Conservation (phyloP, 1,139 yeast species). For the Magnusiomyces ingens region DNA sequence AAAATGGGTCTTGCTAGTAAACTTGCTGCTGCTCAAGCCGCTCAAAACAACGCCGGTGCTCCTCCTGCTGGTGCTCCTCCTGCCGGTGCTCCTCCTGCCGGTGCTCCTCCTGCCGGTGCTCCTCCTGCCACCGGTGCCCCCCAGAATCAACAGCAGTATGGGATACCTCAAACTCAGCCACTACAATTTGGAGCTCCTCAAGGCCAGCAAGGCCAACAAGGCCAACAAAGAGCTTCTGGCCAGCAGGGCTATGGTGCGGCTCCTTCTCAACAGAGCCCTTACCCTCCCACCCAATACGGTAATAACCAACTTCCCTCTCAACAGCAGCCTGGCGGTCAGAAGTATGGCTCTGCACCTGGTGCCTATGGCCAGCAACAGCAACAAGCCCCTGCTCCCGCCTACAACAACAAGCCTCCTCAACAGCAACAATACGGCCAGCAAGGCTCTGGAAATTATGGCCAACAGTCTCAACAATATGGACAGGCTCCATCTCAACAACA, state of each 20-base stretch:
- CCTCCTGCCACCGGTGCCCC: conserved; percentile 12
- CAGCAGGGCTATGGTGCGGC: conserved; percentile 3
- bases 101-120: conserved; percentile 11
- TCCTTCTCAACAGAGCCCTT: too few species aligned
- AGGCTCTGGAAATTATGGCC: too few species aligned
- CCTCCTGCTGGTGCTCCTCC: conserved; percentile 13
- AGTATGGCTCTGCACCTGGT: conserved; percentile 14
- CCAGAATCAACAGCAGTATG: conserved; percentile 22
- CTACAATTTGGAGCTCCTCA: conserved; percentile 12
- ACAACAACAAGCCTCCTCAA: not conserved
- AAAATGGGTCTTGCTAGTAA: conserved; percentile 18
- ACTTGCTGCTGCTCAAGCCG: conserved; percentile 15
- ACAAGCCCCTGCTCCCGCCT: not conserved
- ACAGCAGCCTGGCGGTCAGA: conserved; percentile 4
- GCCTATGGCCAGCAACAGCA: conserved; percentile 7
- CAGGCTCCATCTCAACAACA: conserved; percentile 1
- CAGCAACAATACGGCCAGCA: not conserved
- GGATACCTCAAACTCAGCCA: conserved; percentile 15
- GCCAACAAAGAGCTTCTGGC: conserved; percentile 15
- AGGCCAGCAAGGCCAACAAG: too few species aligned
- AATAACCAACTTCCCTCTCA: conserved; percentile 8
- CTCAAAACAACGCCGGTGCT: conserved; percentile 6
- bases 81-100: conserved; percentile 6
- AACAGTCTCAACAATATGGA: too few species aligned
- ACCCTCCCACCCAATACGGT: not conserved